These are phyloP conservation scores for Vaccinium myrtillus DNA, from an alignment of 148 eudicot genomes.

Conservation along the genomic window DNA sequence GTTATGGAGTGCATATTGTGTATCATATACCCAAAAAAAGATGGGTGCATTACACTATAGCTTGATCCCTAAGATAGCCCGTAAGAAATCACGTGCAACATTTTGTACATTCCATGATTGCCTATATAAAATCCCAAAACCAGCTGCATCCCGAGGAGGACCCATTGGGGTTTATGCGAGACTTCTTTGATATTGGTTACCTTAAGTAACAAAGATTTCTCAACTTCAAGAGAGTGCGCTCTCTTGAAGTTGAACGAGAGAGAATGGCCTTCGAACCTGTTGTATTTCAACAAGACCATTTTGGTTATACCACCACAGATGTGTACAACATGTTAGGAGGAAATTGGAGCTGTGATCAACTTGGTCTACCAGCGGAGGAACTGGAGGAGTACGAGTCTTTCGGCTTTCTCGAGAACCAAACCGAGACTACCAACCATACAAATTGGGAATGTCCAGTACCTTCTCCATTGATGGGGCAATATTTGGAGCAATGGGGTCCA, in stretches of 20 bases:
- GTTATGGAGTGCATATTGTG: no score
- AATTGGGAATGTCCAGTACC: constrained; percentile 4
- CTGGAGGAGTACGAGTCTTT: not conserved
- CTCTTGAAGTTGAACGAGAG: constrained; percentile 14
- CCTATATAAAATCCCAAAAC: constrained; percentile 10
- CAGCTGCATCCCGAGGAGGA: not conserved
- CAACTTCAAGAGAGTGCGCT: no score
- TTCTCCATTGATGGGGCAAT: not conserved
- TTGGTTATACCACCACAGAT: not conserved
- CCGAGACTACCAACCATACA: not conserved
- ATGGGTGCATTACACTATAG: no score
- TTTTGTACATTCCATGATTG: not conserved
- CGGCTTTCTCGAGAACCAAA: not conserved
- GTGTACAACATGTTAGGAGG: constrained; percentile 7
- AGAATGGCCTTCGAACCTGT: constrained; percentile 18
- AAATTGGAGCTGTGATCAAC: not conserved
- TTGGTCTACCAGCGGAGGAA: not conserved
- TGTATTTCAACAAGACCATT: not conserved
- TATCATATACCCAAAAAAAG: no score
- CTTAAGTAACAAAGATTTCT: not conserved
- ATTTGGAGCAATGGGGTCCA: constrained; percentile 4
- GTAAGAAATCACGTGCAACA: constrained; percentile 2
- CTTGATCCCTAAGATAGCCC: no score
- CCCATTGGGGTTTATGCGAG: not conserved
- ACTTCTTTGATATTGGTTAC: not conserved